These are phyloP conservation scores for Lactarius vividus DNA, from an alignment of 768 basidiomycete species.

Conservation along the genomic window DNA sequence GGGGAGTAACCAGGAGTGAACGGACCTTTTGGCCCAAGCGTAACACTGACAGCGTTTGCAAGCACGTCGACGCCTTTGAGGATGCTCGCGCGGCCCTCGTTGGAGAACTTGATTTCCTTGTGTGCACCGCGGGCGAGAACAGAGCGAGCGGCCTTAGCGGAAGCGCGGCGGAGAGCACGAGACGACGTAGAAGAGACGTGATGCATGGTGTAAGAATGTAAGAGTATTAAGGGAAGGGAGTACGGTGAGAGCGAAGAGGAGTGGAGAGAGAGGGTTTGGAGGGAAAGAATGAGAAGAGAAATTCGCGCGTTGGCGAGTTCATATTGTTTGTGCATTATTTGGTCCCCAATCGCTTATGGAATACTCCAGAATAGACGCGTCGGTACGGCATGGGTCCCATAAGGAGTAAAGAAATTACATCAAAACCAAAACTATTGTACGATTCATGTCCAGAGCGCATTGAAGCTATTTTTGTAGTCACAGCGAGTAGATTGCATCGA, in stretches of 20 bases:
- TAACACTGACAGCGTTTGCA: slow-evolving; percentile 95
- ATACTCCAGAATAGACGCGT: slow-evolving; percentile 1
- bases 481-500: background rate
- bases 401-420: background rate
- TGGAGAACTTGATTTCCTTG: slow-evolving; percentile 97
- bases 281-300: background rate
- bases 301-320: background rate
- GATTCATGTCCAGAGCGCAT: background rate
- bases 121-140: slow-evolving; percentile 68
- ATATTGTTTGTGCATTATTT: slow-evolving; percentile 13
- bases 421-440: background rate
- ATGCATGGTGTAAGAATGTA: slow-evolving; percentile 52
- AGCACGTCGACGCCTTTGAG: slow-evolving; percentile 95
- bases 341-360: background rate
- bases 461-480: background rate
- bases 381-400: background rate
- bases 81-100: slow-evolving; percentile 91
- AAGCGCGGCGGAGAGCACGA: slow-evolving; percentile 64
- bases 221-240: slow-evolving; percentile 21
- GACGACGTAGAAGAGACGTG: slow-evolving; percentile 65
- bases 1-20: background rate
- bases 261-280: slow-evolving; percentile 11
- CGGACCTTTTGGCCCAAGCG: slow-evolving; percentile 91
- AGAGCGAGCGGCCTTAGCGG: slow-evolving; percentile 54
- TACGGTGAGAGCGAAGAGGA: slow-evolving; percentile 20